Percentiles rank a stretch among this genome's conserved stretches.
Conservation (phyloP, 495 filamentous ascomycete species). For the Penicillium riverlandense region DNA sequence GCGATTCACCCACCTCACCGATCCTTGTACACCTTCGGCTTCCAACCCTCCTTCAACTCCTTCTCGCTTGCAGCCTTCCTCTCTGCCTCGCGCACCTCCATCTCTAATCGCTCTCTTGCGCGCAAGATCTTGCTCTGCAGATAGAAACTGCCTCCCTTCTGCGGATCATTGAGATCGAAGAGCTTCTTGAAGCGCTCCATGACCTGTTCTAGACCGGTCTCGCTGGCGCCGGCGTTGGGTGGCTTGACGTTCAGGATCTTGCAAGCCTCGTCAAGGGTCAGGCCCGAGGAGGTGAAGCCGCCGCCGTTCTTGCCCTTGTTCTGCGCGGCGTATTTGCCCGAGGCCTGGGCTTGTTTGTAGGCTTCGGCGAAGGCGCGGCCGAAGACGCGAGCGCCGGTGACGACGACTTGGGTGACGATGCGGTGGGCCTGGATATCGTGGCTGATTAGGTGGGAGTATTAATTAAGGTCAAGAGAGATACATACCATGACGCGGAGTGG, state of each 20-base stretch:
- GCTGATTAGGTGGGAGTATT: constrained; percentile 1
- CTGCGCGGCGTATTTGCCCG: constrained; percentile 69
- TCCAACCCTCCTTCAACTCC: constrained; percentile 79
- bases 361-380: constrained; percentile 88
- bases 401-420: constrained; percentile 85
- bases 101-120: constrained; percentile 85
- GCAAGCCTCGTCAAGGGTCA: constrained; percentile 94
- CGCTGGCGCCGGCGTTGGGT: constrained; percentile 65
- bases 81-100: constrained; percentile 54
- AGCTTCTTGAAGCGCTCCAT: constrained; percentile 87
- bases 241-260: constrained; percentile 96
- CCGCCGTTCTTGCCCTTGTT: constrained; percentile 40
- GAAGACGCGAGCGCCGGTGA: constrained; percentile 84
- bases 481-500: constrained; percentile 22
- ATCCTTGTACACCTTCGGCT: constrained; percentile 91
- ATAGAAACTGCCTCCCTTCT: constrained; percentile 96
- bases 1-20: constrained; percentile 35
- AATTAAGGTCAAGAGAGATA: neutral
- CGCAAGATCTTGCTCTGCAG: constrained; percentile 93
- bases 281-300: constrained; percentile 54
- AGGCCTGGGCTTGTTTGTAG: constrained; percentile 84
- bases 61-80: constrained; percentile 47
- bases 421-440: constrained; percentile 68
- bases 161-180: constrained; percentile 88
- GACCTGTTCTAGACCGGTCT: constrained; percentile 66